Base-by-base conservation (phyloP, 768 basidiomycete species). In the Erythrobasidium yunnanense region DNA sequence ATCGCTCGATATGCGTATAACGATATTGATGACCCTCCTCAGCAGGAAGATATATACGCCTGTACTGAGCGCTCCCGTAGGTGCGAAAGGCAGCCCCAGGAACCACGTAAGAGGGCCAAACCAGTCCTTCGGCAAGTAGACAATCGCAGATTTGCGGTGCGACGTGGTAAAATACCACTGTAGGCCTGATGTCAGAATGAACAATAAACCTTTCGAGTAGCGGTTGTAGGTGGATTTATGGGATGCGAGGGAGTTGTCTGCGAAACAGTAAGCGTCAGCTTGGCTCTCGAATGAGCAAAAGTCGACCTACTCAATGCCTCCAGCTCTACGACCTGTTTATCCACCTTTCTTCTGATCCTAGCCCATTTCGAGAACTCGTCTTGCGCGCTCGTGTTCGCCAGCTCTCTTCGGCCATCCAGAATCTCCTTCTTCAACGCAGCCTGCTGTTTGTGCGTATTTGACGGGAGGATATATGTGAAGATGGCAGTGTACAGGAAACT, bases 361-460 rank as follows among this genome's bases (percentile, higher is more conserved):
- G 93, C 93, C 93, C 95, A 97, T 78, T 90, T 96, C 20, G 91
- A 89, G 75, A 99, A 99, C 73, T 97, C 88, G 74, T 96, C 92
- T 75, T 97, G 95, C 18, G 90, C 87, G 72, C 88, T 90, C 33
- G 91, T 97, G 74, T 84, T 84, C 69, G 86, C 76, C 2, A 97
- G 83, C 74, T 96, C 90, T 25, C 86, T 81, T 77, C 92, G 92
- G 35, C 84, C 85, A 29, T 78, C 75, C 47, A 96, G 80, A 30
- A 96, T 83, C 62, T 91, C 85, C 6, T 81, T 78, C 77, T 93
- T 90, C 71, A 96, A 84, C 67, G 80, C 77, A 23, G 81, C 80
- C 73, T 92, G 88, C 66, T 81, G 79, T 47, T 80, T 71, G 54
- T 69, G 67, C 22, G 54, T 23, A n/a, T 51, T 23, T 11, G 67